phyloP scores from a whole-genome alignment of 2,329 filamentous ascomycete species.

The Eutypella sp. region DNA sequence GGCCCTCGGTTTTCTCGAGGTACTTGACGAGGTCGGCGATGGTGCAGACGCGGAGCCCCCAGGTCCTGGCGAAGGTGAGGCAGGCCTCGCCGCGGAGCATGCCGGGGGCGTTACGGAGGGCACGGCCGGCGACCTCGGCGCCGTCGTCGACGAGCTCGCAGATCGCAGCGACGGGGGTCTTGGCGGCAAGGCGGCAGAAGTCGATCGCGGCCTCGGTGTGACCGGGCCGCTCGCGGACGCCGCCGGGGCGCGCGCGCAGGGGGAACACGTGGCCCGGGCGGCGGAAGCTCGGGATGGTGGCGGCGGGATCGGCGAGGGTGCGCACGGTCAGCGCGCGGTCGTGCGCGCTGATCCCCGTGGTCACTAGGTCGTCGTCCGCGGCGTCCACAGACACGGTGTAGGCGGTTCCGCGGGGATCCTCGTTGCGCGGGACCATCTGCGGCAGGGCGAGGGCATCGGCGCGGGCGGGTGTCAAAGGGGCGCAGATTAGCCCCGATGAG shows the following conservation, averaged over 20 bases:
- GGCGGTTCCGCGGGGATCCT: constrained; percentile 86
- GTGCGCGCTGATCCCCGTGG: constrained; percentile 85
- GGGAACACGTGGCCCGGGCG: constrained; percentile 89
- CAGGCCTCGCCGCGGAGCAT: constrained; percentile 93
- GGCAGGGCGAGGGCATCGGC: constrained; percentile 71
- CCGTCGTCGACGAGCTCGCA: constrained; percentile 90
- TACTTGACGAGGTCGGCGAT: constrained; percentile 85
- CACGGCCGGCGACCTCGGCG: constrained; percentile 61
- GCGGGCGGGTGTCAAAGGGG: constrained; percentile 67
- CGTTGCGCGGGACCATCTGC: constrained; percentile 72
- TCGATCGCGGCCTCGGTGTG: constrained; percentile 95
- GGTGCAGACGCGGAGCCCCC: constrained; percentile 89
- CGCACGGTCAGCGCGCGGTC: constrained; percentile 81
- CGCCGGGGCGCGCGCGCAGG: constrained; percentile 71
- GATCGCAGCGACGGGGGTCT: constrained; percentile 73
- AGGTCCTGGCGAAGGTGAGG: constrained; percentile 79
- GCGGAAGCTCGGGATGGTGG: constrained; percentile 59
- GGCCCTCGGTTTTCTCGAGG: constrained; percentile 70
- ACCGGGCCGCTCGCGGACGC: constrained; percentile 72
- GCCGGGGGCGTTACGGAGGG: constrained; percentile 62
- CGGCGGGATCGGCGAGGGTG: constrained; percentile 63
- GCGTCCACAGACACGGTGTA: constrained; percentile 91
- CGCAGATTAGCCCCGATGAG: constrained; percentile 87
- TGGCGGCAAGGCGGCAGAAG: constrained; percentile 80
- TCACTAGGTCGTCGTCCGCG: constrained; percentile 63